Evolutionary conservation across 805 yeast genomes (phyloP).

Genomic region (Kodamaea kaohsiungensis): DNA sequence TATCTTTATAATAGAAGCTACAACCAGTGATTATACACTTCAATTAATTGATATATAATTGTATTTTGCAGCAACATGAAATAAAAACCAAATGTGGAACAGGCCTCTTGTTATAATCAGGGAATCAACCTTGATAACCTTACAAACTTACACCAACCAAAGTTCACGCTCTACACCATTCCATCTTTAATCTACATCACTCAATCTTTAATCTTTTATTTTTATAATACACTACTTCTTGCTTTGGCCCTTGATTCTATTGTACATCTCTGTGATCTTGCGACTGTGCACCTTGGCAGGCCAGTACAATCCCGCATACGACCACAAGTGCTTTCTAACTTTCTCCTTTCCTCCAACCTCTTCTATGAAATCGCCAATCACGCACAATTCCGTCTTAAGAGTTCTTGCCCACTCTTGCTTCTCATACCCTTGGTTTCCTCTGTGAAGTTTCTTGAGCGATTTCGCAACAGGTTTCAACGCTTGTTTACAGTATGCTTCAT

Average conservation of each 20-base stretch:
- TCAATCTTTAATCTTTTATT: not conserved
- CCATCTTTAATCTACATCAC: too few relatives aligned
- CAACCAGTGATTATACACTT: too few relatives aligned
- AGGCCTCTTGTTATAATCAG: too few relatives aligned
- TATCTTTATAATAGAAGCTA: too few relatives aligned
- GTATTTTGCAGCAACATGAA: too few relatives aligned
- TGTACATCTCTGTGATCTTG: constrained; percentile 77
- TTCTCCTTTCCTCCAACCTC: constrained; percentile 39
- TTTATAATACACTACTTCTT: constrained; percentile 2
- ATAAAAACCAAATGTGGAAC: too few relatives aligned
- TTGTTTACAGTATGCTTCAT: constrained; percentile 65
- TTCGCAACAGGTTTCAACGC: constrained; percentile 65
- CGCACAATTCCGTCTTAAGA: constrained; percentile 64
- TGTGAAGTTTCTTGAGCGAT: constrained; percentile 64
- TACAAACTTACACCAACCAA: too few relatives aligned
- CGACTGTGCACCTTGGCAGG: constrained; percentile 78
- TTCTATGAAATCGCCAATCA: constrained; percentile 72
- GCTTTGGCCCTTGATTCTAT: constrained; percentile 43
- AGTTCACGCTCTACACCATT: too few relatives aligned
- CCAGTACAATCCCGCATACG: constrained; percentile 83
- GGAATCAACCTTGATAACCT: too few relatives aligned
- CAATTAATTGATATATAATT: too few relatives aligned
- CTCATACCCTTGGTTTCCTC: constrained; percentile 72
- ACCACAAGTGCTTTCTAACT: constrained; percentile 72
- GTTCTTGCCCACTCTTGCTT: constrained; percentile 77